Conservation (phyloP, 139 green algal genomes). For the Chlamydomonas incerta region DNA sequence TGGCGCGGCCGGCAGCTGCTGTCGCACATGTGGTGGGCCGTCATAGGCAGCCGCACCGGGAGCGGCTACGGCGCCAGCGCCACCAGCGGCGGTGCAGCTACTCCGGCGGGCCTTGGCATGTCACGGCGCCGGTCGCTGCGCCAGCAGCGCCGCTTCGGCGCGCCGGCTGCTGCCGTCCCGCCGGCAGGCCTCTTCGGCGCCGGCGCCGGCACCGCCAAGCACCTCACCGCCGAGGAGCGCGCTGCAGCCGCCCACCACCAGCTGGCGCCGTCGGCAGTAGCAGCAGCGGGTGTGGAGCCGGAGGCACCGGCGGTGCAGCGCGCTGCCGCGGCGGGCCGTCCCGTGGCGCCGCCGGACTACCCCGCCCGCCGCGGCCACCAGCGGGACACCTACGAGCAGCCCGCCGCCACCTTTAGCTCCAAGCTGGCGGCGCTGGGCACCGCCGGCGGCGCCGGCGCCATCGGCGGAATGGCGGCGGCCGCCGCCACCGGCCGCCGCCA, state of each 20-base stretch:
- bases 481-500: neutral
- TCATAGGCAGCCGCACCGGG: neutral
- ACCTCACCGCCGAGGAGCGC: too few relatives aligned
- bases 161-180: too few relatives aligned
- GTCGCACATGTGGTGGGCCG: neutral
- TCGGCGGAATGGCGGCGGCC: neutral
- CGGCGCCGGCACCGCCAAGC: too few relatives aligned
- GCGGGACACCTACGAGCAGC: neutral
- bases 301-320: neutral
- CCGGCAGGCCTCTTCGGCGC: too few relatives aligned
- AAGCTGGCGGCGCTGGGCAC: neutral
- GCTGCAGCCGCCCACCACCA: too few relatives aligned
- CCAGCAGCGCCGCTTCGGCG: too few relatives aligned
- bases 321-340: neutral
- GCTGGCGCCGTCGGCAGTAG: neutral
- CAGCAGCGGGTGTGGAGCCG: neutral
- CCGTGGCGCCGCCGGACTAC: too few relatives aligned
- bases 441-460: neutral
- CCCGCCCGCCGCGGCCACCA: neutral
- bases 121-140: too few relatives aligned
- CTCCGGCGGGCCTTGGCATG: neutral
- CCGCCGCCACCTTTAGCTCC: neutral
- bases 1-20: slow-evolving; percentile 26
- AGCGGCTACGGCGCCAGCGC: neutral
- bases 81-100: neutral